Evolutionary conservation across 345 rosid genomes (phyloP).

Genomic region (Carallia pectinifolia): DNA sequence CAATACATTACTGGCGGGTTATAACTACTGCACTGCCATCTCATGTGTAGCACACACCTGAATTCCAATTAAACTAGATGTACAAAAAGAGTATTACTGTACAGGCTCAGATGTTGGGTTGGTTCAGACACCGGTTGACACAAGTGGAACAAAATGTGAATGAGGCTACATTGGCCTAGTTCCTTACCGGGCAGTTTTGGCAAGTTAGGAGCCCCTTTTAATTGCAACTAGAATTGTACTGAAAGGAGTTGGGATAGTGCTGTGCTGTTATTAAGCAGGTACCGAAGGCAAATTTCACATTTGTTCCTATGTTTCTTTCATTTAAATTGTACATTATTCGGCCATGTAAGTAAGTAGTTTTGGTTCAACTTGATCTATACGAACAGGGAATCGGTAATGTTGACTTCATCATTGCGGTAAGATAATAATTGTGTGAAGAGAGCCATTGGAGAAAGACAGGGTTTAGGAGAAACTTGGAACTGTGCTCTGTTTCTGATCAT

Average conservation of each 20-base stretch:
- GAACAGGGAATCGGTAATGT: too few relatives aligned
- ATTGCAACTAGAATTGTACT: neutral
- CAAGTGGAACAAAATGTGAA: neutral
- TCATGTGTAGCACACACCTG: slow-evolving; percentile 14
- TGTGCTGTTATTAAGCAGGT: neutral
- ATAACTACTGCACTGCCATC: neutral
- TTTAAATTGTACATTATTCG: neutral
- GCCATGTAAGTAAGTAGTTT: neutral
- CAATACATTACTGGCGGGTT: neutral
- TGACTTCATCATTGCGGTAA: too few relatives aligned
- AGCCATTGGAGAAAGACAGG: too few relatives aligned
- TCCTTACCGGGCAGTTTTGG: neutral
- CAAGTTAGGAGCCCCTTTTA: neutral
- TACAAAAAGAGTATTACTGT: slow-evolving; percentile 1
- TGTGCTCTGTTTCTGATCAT: too few relatives aligned
- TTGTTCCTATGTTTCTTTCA: neutral
- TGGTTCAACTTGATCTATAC: too few relatives aligned
- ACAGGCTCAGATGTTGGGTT: neutral
- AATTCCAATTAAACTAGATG: neutral
- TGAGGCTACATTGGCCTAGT: neutral
- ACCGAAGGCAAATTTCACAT: neutral
- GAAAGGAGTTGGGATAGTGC: neutral
- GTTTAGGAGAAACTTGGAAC: too few relatives aligned
- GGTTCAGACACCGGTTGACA: slow-evolving; percentile 9
- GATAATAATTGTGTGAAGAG: too few relatives aligned